phyloP scores from a whole-genome alignment of 306 rosid genomes.

The Dryas octopetala region DNA sequence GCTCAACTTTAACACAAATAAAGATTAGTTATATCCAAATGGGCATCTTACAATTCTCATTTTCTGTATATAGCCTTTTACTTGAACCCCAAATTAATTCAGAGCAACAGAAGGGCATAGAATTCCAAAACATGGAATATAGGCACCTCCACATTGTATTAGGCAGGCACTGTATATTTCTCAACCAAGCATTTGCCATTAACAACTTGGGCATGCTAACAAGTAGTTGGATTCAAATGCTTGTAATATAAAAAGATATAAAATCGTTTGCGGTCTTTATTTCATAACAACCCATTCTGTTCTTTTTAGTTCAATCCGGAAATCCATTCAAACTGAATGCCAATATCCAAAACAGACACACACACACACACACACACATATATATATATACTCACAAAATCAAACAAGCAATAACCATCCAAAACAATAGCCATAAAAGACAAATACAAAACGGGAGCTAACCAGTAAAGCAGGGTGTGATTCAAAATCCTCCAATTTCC shows the following conservation, averaged over 20 bases:
- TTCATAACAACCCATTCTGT: background rate
- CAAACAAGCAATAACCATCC: background rate
- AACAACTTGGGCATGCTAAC: background rate
- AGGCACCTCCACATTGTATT: background rate
- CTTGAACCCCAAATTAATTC: no score
- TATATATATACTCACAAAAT: background rate
- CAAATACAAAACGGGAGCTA: background rate
- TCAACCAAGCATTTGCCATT: background rate
- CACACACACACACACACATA: no score
- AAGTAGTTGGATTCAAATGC: background rate
- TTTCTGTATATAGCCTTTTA: no score
- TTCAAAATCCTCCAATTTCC: constrained; percentile 88
- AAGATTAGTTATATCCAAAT: no score
- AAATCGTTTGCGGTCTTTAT: background rate
- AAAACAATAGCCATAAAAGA: constrained; percentile 3
- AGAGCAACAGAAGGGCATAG: no score
- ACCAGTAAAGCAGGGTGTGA: constrained; percentile 89
- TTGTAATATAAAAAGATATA: background rate
- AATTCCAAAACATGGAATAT: background rate
- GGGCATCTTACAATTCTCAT: no score
- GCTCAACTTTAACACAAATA: no score
- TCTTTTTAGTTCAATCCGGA: background rate
- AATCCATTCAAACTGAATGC: background rate
- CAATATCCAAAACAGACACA: no score
- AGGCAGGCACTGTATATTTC: background rate